phyloP scores from a whole-genome alignment of 1,139 yeast species.

The Wickerhamomyces sp. region DNA sequence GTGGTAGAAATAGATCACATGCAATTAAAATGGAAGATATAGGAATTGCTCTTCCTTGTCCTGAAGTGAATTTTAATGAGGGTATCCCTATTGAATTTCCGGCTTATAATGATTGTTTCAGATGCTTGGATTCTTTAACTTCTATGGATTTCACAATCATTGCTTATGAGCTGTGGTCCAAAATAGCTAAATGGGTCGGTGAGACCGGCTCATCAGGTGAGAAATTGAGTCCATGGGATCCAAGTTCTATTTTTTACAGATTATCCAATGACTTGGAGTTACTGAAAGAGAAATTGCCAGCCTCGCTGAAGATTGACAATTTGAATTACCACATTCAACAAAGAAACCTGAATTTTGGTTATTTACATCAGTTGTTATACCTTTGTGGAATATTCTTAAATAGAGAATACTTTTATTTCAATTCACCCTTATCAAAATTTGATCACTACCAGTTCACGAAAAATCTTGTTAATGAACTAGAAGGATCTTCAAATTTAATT shows the following conservation, averaged over 20 bases:
- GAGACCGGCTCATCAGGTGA: constrained; percentile 9
- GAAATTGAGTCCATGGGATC: constrained; percentile 6
- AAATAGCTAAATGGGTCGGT: constrained; percentile 15
- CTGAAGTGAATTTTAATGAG: constrained; percentile 18
- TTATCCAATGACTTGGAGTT: constrained; percentile 25
- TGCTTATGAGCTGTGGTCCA: constrained; percentile 13
- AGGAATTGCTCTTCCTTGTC: constrained; percentile 30
- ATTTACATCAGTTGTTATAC: constrained; percentile 32
- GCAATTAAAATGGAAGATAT: constrained; percentile 29
- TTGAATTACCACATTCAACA: constrained; percentile 31
- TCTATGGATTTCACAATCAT: constrained; percentile 13
- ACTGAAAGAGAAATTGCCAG: constrained; percentile 27
- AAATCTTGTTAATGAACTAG: constrained; percentile 25
- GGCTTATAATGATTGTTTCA: constrained; percentile 9
- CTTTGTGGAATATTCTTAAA: constrained; percentile 33
- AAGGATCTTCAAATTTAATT: constrained; percentile 26
- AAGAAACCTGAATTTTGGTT: constrained; percentile 34
- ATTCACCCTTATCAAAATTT: constrained; percentile 30
- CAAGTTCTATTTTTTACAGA: constrained; percentile 18
- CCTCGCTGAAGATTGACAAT: constrained; percentile 25
- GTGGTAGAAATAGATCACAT: constrained; percentile 33
- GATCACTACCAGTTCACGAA: constrained; percentile 30
- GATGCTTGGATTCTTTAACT: constrained; percentile 5
- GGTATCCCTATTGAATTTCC: constrained; percentile 9
- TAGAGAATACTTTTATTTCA: constrained; percentile 35